Base-by-base conservation (phyloP, 2,329 filamentous ascomycete genomes). In the Penicillium freii region DNA sequence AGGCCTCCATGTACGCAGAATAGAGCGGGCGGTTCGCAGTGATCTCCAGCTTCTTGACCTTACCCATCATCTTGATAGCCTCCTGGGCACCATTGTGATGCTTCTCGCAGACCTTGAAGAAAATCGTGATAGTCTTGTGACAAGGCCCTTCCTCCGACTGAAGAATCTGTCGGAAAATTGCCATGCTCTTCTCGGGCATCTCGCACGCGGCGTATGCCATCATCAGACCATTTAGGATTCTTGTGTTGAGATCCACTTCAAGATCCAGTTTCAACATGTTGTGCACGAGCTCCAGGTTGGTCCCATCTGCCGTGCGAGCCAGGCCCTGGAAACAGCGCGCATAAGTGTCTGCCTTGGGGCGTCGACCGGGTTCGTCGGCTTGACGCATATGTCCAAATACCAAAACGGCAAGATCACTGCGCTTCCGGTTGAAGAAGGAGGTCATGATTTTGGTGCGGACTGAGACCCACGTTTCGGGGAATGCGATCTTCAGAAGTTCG, bases 341-440 rank as follows among this genome's bases (percentile, higher is more conserved):
- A 70, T 99, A 99, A 5, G 89, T 89, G 44, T 90, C 86, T 10
- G 84, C 75, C 3, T 81, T 87, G 0, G 94, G 91, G 0, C 88
- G 84, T 23, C 85, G 83, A 1, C 78, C 76, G 3, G 77, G 77
- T 56, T 87, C 84, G 25, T 82, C 80, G 62, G 92, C 87, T 50
- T 88, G 83, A n/a, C 92, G 89, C 92, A 97, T 97, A 71, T 97
- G 91, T 15, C 90, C 90, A 74, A 99, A 97, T 34, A 96, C 86
- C 60, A 92, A 82, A 46, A 86, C 86, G 3, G 90, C 92, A 83
- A 97, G 92, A 68, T 97, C 92, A 13, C 90, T 82, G 11, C 92
- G 86, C 29, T 84, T 82, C 39, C 91, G 87, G 8, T 81, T 77
- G 70, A 95, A 96, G 75, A 97, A 97, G 23, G 83, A 80, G 23